A percentile compares a stretch with the other conserved stretches of the same genome.
Evolutionary conservation across 176 grass and related monocot species (phyloP).

Genomic region (Areca catechu): DNA sequence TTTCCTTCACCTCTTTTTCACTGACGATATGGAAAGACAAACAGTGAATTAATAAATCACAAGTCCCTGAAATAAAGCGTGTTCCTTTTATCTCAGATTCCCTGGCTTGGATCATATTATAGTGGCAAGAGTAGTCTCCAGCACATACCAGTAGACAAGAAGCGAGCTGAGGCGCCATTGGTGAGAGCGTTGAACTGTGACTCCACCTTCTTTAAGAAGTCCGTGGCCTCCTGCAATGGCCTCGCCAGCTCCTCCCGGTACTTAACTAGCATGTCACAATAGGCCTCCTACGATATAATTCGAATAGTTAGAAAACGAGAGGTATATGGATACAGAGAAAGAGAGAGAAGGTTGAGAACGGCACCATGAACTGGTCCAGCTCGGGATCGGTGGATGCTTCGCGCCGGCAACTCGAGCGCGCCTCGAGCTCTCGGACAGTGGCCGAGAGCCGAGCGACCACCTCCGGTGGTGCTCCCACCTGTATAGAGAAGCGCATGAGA

Average conservation of each 20-base stretch:
- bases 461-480: constrained; percentile 75
- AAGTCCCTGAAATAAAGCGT: too few species aligned
- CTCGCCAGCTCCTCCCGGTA: constrained; percentile 62
- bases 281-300: constrained; percentile 36
- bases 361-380: constrained; percentile 91
- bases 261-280: constrained; percentile 49
- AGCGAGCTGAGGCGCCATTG: constrained; percentile 9
- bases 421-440: constrained; percentile 41
- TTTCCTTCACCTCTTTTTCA: too few species aligned
- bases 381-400: constrained; percentile 43
- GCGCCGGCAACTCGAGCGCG: constrained; percentile 9
- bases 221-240: constrained; percentile 58
- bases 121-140: too few species aligned
- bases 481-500: constrained; percentile 8
- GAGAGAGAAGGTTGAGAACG: too few species aligned
- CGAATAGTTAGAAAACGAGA: too few species aligned
- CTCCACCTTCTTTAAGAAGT: constrained; percentile 66
- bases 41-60: too few species aligned
- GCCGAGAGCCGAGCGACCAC: constrained; percentile 39
- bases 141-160: too few species aligned
- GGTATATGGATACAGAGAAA: too few species aligned
- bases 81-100: too few species aligned
- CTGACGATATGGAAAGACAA: too few species aligned
- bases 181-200: constrained; percentile 53
- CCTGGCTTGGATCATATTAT: too few species aligned